These are phyloP conservation scores for Populus hybrid DNA, from an alignment of 441 rosid genomes.

Conservation along the genomic window DNA sequence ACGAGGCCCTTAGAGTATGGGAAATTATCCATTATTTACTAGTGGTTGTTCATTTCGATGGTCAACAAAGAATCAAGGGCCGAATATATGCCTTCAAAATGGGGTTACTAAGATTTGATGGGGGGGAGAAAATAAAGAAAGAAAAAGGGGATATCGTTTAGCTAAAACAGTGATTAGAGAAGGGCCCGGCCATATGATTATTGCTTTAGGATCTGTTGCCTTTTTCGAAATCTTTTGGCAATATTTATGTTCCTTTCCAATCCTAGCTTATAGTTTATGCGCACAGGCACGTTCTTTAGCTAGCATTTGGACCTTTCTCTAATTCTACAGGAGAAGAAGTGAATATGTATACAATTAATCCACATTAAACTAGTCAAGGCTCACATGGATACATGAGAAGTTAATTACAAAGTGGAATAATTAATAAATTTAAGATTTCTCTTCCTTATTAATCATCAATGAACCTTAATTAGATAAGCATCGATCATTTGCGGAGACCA, in stretches of 20 bases:
- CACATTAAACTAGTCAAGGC: slow-evolving; percentile 16
- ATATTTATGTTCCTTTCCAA: neutral
- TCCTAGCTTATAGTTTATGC: neutral
- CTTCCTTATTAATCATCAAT: neutral
- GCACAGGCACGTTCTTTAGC: neutral
- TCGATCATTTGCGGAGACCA: slow-evolving; percentile 20
- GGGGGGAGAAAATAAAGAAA: neutral
- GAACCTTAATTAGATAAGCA: neutral
- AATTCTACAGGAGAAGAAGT: neutral
- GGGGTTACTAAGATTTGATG: neutral
- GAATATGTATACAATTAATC: neutral
- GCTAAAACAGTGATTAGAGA: neutral
- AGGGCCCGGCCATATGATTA: neutral
- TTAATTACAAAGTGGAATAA: slow-evolving; percentile 1
- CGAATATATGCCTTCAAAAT: too few relatives aligned
- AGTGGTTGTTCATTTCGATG: neutral
- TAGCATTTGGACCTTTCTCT: neutral
- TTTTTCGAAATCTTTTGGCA: too few relatives aligned
- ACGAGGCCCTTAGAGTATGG: neutral
- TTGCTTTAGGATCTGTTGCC: neutral
- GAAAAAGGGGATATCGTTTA: neutral
- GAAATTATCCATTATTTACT: neutral
- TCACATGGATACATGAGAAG: slow-evolving; percentile 53
- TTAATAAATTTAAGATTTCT: slow-evolving; percentile 11
- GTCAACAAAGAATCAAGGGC: neutral